phyloP scores from a whole-genome alignment of 2,329 filamentous ascomycete species.

The Helicocarpus griseus region DNA sequence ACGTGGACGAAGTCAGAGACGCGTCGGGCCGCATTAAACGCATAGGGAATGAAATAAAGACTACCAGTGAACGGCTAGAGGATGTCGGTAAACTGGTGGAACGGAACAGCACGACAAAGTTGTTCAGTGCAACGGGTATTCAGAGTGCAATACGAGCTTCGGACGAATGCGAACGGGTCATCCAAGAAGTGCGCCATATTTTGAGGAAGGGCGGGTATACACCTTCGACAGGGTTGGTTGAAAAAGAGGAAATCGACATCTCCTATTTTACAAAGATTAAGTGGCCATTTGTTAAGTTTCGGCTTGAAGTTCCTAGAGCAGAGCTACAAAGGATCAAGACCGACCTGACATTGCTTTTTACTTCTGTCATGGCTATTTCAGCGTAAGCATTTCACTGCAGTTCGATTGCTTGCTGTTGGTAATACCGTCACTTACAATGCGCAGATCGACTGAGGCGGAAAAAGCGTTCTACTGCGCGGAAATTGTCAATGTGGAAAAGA shows the following conservation, averaged over 20 bases:
- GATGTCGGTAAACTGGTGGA: constrained; percentile 9
- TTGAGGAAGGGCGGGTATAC: constrained; percentile 6
- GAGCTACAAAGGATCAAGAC: constrained; percentile 10
- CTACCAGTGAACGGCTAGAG: constrained; percentile 8
- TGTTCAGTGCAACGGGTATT: constrained; percentile 8
- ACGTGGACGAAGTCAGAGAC: constrained; percentile 9
- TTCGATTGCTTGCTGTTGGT: neutral
- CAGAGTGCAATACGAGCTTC: constrained; percentile 10
- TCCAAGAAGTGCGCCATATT: constrained; percentile 6
- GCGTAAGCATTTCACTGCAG: neutral
- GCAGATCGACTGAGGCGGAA: neutral
- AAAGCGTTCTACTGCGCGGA: constrained; percentile 2
- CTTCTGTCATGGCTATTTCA: constrained; percentile 8
- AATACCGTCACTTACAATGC: neutral
- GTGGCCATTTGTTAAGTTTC: constrained; percentile 12
- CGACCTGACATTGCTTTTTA: constrained; percentile 8
- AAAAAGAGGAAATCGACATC: constrained; percentile 7
- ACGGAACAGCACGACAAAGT: constrained; percentile 1
- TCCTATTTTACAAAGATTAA: constrained; percentile 6
- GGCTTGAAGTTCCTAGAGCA: constrained; percentile 7
- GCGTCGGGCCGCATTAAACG: constrained; percentile 5
- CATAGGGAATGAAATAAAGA: constrained; percentile 7
- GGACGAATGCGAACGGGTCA: constrained; percentile 5
- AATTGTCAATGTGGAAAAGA: constrained; percentile 5
- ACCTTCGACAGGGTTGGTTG: neutral